These are phyloP conservation scores for Lepiota venenata DNA, from an alignment of 768 basidiomycete genomes.

Conservation along the genomic window DNA sequence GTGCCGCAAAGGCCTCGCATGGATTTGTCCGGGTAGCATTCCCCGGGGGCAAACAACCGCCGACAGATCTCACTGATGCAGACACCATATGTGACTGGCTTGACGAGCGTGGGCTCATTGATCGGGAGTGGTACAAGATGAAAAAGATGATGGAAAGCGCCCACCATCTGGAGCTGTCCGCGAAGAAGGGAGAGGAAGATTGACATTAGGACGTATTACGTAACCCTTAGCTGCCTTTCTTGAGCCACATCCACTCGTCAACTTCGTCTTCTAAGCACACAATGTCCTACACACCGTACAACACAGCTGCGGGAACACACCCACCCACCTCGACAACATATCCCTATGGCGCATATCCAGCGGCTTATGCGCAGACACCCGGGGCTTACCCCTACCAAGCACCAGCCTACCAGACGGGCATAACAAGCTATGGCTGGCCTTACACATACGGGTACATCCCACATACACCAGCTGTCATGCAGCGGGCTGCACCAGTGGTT, in stretches of 20 bases:
- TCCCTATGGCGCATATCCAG: conserved; percentile 63
- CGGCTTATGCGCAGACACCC: conserved; percentile 43
- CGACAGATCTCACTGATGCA: conserved; percentile 66
- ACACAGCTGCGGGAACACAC: conserved; percentile 35
- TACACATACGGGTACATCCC: conserved; percentile 64
- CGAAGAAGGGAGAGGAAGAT: conserved; percentile 44
- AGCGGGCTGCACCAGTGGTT: conserved; percentile 3
- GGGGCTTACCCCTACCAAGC: conserved; percentile 50
- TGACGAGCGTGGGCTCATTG: conserved; percentile 63
- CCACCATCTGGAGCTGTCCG: conserved; percentile 52
- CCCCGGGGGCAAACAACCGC: conserved; percentile 51
- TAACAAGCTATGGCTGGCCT: conserved; percentile 72
- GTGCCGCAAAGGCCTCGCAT: conserved; percentile 27
- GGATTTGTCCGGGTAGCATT: conserved; percentile 61
- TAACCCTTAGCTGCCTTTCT: neutral
- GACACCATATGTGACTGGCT: conserved; percentile 83
- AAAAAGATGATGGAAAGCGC: conserved; percentile 75
- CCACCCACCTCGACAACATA: conserved; percentile 50
- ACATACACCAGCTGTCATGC: conserved; percentile 22
- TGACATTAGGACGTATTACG: conserved; percentile 11
- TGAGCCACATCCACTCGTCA: neutral
- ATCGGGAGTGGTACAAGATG: conserved; percentile 66
- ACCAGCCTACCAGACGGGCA: conserved; percentile 56
- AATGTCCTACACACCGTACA: conserved; percentile 26
- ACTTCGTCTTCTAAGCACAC: no score